phyloP scores from a whole-genome alignment of 495 filamentous ascomycete genomes.

The Talaromyces borbonicus region DNA sequence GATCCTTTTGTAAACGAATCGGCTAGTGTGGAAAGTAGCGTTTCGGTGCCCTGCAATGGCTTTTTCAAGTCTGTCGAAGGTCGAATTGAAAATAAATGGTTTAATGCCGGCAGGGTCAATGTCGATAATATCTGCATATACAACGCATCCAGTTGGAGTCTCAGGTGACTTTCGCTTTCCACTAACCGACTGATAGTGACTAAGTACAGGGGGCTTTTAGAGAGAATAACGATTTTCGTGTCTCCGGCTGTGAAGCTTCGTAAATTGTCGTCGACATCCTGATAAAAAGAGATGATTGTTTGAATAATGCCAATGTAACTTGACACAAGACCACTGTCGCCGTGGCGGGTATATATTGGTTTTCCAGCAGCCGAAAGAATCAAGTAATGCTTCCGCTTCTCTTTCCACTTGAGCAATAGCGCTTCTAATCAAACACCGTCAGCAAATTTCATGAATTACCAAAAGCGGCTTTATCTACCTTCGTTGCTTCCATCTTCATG shows the following conservation, averaged over 20 bases:
- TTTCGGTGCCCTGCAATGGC: slow-evolving; percentile 89
- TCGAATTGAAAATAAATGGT: slow-evolving; percentile 77
- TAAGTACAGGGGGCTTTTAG: slow-evolving; percentile 78
- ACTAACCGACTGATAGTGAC: slow-evolving; percentile 84
- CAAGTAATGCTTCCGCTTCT: slow-evolving; percentile 90
- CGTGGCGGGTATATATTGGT: slow-evolving; percentile 91
- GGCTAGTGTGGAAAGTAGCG: slow-evolving; percentile 79
- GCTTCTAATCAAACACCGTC: slow-evolving; percentile 34
- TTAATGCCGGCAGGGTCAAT: slow-evolving; percentile 80
- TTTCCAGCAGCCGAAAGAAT: slow-evolving; percentile 97
- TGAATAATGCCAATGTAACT: slow-evolving; percentile 93
- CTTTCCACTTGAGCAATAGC: slow-evolving; percentile 64
- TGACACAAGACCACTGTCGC: slow-evolving; percentile 78
- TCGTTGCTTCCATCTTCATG: slow-evolving; percentile 53
- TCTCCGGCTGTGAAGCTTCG: slow-evolving; percentile 75
- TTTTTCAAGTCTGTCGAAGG: slow-evolving; percentile 85
- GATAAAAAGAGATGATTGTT: slow-evolving; percentile 95
- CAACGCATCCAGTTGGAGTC: slow-evolving; percentile 80
- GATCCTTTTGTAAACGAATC: slow-evolving; percentile 93
- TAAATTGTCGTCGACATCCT: slow-evolving; percentile 64
- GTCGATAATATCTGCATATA: slow-evolving; percentile 98
- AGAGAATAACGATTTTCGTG: slow-evolving; percentile 72
- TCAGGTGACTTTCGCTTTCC: slow-evolving; percentile 83
- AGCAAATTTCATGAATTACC: neutral
- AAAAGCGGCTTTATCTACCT: slow-evolving; percentile 33